phyloP scores from a whole-genome alignment of 164 flowering plant genomes.

The Stephania yunnanensis region DNA sequence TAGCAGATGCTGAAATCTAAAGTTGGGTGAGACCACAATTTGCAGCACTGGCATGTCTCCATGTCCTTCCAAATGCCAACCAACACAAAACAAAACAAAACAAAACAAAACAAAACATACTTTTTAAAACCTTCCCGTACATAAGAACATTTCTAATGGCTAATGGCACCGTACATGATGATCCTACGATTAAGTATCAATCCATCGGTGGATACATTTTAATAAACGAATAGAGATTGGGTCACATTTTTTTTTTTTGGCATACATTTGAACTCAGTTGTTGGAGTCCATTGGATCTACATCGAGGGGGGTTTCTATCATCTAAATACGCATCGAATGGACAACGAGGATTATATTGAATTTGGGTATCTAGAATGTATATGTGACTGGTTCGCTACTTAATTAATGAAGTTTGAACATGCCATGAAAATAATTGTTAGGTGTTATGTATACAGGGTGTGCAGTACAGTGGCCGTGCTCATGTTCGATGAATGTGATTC shows the following conservation, averaged over 20 bases:
- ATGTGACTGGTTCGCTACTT: too few relatives aligned
- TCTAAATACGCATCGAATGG: too few relatives aligned
- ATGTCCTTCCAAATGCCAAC: conserved; percentile 12
- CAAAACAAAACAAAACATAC: not conserved
- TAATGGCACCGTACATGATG: not conserved
- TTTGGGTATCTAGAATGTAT: too few relatives aligned
- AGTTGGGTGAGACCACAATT: not conserved
- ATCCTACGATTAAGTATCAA: not conserved
- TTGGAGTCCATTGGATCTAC: too few relatives aligned
- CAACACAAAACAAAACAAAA: not conserved
- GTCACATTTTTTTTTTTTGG: too few relatives aligned
- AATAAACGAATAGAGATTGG: too few relatives aligned
- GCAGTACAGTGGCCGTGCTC: not conserved
- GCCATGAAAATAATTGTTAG: not conserved
- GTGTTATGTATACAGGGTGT: not conserved
- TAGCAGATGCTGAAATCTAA: conserved; percentile 8
- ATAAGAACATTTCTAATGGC: not conserved
- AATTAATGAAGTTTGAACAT: too few relatives aligned
- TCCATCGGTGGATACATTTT: too few relatives aligned
- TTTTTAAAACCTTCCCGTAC: not conserved
- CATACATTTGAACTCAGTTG: too few relatives aligned
- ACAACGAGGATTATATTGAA: too few relatives aligned
- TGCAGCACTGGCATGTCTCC: conserved; percentile 18
- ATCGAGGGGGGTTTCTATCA: too few relatives aligned
- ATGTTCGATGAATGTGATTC: not conserved